phyloP scores from a whole-genome alignment of 176 grass and related monocot species.

The Carex kokanica region DNA sequence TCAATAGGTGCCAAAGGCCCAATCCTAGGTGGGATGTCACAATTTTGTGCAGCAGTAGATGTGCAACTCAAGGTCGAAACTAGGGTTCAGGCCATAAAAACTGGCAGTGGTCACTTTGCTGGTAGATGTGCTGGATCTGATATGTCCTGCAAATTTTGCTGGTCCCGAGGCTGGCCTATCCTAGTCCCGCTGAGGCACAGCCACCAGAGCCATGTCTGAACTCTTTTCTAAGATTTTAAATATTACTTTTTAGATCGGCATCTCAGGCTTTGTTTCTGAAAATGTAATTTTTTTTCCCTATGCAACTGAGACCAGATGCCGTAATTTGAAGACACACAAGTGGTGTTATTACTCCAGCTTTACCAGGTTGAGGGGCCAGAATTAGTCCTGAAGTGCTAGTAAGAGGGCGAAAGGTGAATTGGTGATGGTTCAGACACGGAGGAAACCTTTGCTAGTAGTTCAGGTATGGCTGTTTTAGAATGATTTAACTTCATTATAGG shows the following conservation, averaged over 20 bases:
- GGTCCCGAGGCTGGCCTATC: neutral
- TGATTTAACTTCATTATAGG: neutral
- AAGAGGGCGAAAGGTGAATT: neutral
- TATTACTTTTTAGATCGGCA: neutral
- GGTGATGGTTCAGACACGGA: neutral
- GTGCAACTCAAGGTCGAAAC: neutral
- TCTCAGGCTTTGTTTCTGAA: neutral
- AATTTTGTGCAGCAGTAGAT: neutral
- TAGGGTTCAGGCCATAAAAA: neutral
- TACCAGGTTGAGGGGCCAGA: neutral
- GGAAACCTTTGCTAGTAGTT: neutral
- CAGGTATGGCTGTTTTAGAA: conserved; percentile 4
- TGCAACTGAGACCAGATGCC: neutral
- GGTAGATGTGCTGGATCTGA: neutral
- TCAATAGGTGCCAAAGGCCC: neutral
- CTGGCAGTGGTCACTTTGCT: neutral
- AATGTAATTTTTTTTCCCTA: neutral
- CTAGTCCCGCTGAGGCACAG: neutral
- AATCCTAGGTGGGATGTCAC: neutral
- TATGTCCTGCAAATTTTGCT: neutral
- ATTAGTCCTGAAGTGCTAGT: neutral
- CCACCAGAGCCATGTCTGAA: neutral
- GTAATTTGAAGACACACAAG: neutral
- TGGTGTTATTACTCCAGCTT: neutral
- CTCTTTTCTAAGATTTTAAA: neutral